Conservation (phyloP, 768 basidiomycete species). For the Rhizopogon salebrosus region DNA sequence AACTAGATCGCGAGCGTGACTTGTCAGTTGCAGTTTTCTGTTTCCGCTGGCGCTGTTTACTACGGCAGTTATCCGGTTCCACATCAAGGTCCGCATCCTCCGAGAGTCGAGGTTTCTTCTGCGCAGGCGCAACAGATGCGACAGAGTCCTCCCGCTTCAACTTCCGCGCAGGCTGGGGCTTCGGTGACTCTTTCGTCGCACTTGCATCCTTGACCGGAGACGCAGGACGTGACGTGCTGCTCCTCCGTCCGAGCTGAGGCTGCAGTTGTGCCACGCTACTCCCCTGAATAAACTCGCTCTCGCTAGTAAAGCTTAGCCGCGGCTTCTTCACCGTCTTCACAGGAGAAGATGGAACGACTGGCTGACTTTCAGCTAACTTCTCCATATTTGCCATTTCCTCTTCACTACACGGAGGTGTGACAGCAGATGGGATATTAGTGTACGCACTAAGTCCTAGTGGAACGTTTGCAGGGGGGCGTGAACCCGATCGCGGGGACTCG, state of each 20-base stretch:
- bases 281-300: not conserved
- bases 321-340: conserved; percentile 9
- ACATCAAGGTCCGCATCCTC: not conserved
- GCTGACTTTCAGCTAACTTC: not conserved
- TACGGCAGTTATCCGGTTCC: not conserved
- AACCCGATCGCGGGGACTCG: not conserved
- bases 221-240: not conserved
- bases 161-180: not conserved
- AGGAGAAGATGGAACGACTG: not conserved
- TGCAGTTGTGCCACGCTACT: not conserved
- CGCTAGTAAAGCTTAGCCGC: not conserved
- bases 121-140: conserved; percentile 9
- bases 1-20: conserved; percentile 7
- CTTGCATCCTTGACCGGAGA: not conserved
- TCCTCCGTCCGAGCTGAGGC: conserved; percentile 6
- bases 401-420: not conserved
- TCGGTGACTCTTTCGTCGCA: not conserved
- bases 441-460: not conserved
- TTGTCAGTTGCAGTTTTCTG: conserved; percentile 1
- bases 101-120: conserved; percentile 17
- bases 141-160: not conserved
- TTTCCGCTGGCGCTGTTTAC: not conserved
- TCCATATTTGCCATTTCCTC: not conserved
- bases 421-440: not conserved
- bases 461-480: not conserved